phyloP scores from a whole-genome alignment of 176 grass and related monocot genomes.

The Juncus effusus region DNA sequence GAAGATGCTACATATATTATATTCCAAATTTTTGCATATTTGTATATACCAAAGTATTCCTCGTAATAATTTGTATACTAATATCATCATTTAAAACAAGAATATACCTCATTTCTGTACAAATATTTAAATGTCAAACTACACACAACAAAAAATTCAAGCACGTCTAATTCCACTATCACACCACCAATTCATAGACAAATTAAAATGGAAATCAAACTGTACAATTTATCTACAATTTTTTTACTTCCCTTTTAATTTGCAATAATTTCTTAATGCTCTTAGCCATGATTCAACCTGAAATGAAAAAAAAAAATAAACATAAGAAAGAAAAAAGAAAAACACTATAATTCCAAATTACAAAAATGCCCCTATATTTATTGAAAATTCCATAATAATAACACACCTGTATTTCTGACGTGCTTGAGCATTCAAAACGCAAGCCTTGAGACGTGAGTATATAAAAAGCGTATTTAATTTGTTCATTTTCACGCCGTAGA shows the following conservation, averaged over 20 bases:
- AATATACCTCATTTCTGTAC: background rate
- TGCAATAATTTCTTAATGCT: constrained; percentile 43
- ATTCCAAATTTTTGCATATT: too few species aligned
- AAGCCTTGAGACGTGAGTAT: constrained; percentile 66
- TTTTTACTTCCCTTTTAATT: constrained; percentile 2
- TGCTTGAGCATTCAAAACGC: constrained; percentile 76
- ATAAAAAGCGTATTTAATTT: constrained; percentile 71
- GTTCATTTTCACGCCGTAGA: constrained; percentile 43
- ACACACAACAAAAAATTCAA: constrained; percentile 5
- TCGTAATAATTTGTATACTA: too few species aligned
- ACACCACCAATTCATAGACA: constrained; percentile 11
- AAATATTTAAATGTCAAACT: constrained; percentile 3
- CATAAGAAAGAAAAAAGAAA: constrained; percentile 2
- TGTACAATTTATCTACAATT: too few species aligned
- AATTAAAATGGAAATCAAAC: too few species aligned
- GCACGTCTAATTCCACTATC: background rate
- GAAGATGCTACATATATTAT: too few species aligned
- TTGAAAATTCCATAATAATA: background rate
- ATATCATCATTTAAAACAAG: too few species aligned
- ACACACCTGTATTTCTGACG: constrained; percentile 65
- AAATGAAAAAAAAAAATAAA: background rate
- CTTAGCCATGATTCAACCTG: constrained; percentile 84
- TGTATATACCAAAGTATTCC: too few species aligned
- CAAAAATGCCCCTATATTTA: background rate
- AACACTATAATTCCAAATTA: background rate